Conservation (phyloP, 768 basidiomycete genomes). For the Termitomyces eurrhizus region DNA sequence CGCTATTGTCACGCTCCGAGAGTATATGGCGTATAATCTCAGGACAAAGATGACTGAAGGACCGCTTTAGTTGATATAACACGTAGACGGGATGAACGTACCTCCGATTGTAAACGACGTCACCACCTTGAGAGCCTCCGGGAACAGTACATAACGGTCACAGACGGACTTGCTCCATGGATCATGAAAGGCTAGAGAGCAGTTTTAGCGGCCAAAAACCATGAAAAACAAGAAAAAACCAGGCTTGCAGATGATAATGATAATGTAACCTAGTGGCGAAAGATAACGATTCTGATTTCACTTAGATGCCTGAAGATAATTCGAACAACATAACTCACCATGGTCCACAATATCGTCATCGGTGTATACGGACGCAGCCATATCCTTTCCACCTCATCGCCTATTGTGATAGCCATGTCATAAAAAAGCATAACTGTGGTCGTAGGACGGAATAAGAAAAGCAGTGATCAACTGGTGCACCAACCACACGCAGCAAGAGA, state of each 20-base stretch:
- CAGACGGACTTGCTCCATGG: constrained; percentile 1
- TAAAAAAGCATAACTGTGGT: constrained; percentile 22
- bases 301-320: not conserved
- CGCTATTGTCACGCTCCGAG: not conserved
- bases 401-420: constrained; percentile 31
- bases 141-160: not conserved
- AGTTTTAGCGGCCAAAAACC: not conserved
- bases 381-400: constrained; percentile 32
- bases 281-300: not conserved
- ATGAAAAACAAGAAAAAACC: not conserved
- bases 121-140: constrained; percentile 2
- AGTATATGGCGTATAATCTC: constrained; percentile 19
- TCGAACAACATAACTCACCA: constrained; percentile 18
- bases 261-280: not conserved
- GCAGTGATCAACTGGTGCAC: constrained; percentile 1
- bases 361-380: constrained; percentile 27
- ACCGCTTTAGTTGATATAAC: not conserved
- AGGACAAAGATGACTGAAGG: constrained; percentile 4
- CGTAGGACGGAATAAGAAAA: not conserved
- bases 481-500: constrained; percentile 34
- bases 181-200: not conserved
- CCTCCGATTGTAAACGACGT: not conserved
- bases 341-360: constrained; percentile 27
- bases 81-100: not conserved
- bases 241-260: not conserved